Percentiles rank a stretch among this genome's conserved stretches.
Evolutionary conservation across 768 basidiomycete species (phyloP).

Genomic region (Podaxis sp.): DNA sequence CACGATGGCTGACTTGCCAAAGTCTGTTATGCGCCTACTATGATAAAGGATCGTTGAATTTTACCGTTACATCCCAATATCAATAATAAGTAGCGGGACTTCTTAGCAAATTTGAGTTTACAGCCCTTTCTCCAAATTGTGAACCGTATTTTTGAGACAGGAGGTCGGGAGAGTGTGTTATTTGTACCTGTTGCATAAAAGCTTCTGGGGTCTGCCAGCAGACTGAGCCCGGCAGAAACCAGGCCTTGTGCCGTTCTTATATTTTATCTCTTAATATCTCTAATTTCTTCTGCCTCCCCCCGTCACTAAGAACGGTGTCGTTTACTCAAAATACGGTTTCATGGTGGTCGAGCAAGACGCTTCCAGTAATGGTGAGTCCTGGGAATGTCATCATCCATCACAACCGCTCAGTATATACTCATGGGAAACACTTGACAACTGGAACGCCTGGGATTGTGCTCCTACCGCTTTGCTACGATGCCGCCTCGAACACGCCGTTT

Average conservation of each 20-base stretch:
- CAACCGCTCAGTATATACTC: constrained; percentile 8
- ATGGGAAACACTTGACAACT: constrained; percentile 11
- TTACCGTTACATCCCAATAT: not conserved
- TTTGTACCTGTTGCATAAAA: not conserved
- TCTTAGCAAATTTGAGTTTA: no score
- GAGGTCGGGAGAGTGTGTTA: not conserved
- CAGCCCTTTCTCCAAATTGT: no score
- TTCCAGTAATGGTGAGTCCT: constrained; percentile 13
- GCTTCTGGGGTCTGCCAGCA: not conserved
- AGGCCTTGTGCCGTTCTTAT: not conserved
- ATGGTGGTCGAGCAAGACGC: not conserved
- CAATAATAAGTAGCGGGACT: no score
- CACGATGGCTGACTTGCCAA: not conserved
- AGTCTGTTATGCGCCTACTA: not conserved
- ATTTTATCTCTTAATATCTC: not conserved
- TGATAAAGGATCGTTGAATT: not conserved
- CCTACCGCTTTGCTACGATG: constrained; percentile 19
- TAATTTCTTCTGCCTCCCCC: not conserved
- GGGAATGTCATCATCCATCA: constrained; percentile 14
- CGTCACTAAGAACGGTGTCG: not conserved
- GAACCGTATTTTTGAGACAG: no score
- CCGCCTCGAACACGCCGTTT: constrained; percentile 32
- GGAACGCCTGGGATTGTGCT: not conserved
- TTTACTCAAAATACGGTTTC: not conserved
- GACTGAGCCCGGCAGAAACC: not conserved